Conservation (phyloP, 2,329 filamentous ascomycete species). For the Pseudogymnoascus pannorum region DNA sequence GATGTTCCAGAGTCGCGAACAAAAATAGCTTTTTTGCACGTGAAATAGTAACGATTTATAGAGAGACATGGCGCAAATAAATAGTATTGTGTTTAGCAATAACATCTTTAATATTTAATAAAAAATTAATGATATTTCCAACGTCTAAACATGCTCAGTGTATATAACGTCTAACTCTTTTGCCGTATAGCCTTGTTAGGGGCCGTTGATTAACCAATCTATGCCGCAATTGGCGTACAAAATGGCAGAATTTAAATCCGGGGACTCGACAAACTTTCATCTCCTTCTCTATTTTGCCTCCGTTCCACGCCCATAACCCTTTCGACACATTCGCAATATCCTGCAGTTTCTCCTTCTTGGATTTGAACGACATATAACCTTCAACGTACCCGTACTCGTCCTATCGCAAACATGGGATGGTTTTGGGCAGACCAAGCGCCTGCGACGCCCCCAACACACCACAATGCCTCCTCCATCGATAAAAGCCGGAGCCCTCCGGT, state of each 20-base stretch:
- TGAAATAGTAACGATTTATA: neutral
- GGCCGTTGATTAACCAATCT: neutral
- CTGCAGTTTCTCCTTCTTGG: neutral
- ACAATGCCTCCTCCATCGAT: conserved; percentile 20
- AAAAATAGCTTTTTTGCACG: neutral
- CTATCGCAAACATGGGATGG: conserved; percentile 46
- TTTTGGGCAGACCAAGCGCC: conserved; percentile 51
- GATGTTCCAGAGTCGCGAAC: neutral
- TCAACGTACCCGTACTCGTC: neutral
- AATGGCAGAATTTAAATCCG: conserved; percentile 2
- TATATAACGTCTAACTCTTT: conserved; percentile 13
- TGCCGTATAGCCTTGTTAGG: conserved; percentile 25
- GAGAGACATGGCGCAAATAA: neutral
- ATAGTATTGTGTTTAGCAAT: neutral
- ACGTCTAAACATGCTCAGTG: neutral
- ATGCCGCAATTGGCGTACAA: conserved; percentile 16
- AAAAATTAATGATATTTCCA: neutral
- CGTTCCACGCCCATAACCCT: neutral
- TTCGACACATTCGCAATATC: neutral
- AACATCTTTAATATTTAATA: neutral
- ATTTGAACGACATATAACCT: neutral
- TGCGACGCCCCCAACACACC: conserved; percentile 21
- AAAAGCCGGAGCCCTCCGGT: conserved; percentile 9
- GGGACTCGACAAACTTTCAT: conserved; percentile 11
- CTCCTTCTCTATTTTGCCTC: neutral